A percentile compares a stretch with the other conserved stretches of the same genome.
phyloP scores from a whole-genome alignment of 2,329 filamentous ascomycete genomes.

The Lachnellula subtilissima region DNA sequence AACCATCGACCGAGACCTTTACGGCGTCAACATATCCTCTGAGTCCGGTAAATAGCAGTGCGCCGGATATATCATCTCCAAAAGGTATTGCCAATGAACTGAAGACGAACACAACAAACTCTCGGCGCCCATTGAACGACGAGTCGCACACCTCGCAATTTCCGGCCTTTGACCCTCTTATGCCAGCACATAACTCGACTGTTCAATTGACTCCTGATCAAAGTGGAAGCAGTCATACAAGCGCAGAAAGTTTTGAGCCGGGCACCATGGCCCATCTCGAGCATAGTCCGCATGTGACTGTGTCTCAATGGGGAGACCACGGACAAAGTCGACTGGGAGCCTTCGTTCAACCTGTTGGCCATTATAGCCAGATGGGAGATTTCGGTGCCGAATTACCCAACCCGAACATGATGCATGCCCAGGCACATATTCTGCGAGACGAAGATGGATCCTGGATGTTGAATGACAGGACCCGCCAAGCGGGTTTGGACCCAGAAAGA shows the following conservation, averaged over 20 bases:
- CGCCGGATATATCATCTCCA: conserved; percentile 25
- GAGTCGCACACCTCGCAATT: conserved; percentile 17
- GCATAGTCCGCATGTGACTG: conserved; percentile 22
- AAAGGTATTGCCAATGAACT: conserved; percentile 17
- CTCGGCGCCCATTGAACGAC: conserved; percentile 21
- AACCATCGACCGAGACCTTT: conserved; percentile 14
- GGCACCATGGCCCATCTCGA: conserved; percentile 20
- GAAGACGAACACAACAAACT: conserved; percentile 15
- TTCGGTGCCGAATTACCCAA: conserved; percentile 13
- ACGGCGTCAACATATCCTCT: conserved; percentile 24
- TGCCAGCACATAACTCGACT: conserved; percentile 11
- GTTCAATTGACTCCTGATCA: conserved; percentile 30
- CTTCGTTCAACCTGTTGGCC: conserved; percentile 8
- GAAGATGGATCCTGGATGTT: conserved; percentile 26
- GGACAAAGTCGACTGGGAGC: conserved; percentile 6
- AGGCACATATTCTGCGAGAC: conserved; percentile 15
- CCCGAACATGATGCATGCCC: conserved; percentile 2
- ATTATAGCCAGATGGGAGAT: conserved; percentile 7
- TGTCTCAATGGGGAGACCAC: conserved; percentile 23
- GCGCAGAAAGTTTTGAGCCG: conserved; percentile 26
- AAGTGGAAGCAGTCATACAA: conserved; percentile 31
- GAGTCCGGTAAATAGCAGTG: conserved; percentile 26
- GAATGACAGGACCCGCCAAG: conserved; percentile 21
- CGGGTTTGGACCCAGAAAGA: conserved; percentile 27
- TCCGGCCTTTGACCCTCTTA: conserved; percentile 11